phyloP scores from a whole-genome alignment of 2,329 filamentous ascomycete species.

The Trichoderma citrinoviride region DNA sequence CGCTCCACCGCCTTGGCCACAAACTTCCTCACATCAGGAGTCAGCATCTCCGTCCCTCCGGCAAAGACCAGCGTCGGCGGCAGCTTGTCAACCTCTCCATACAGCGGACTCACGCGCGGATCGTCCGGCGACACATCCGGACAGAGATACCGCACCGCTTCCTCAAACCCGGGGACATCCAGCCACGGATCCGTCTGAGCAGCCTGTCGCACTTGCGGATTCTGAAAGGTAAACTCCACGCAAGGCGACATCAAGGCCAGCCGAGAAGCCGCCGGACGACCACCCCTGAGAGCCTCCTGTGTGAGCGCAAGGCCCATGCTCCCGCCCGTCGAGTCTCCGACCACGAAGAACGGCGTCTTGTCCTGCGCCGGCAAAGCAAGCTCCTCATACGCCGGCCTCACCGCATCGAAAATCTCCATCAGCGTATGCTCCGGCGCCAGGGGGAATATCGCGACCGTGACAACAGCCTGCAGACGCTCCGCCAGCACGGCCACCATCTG shows the following conservation, averaged over 20 bases:
- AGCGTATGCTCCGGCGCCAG: constrained; percentile 34
- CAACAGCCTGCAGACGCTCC: constrained; percentile 32
- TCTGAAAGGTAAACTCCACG: constrained; percentile 32
- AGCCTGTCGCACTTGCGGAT: constrained; percentile 29
- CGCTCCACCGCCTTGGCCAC: constrained; percentile 29
- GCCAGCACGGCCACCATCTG: constrained; percentile 30
- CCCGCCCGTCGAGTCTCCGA: constrained; percentile 35
- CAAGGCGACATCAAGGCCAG: constrained; percentile 34
- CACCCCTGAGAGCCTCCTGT: constrained; percentile 30
- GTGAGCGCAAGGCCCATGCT: constrained; percentile 34
- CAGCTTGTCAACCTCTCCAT: constrained; percentile 30
- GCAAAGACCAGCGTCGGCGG: constrained; percentile 34
- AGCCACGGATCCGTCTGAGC: constrained; percentile 32
- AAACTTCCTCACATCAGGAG: constrained; percentile 32
- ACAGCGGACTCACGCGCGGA: constrained; percentile 32
- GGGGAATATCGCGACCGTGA: constrained; percentile 36
- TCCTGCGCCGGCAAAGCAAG: constrained; percentile 31
- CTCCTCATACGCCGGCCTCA: constrained; percentile 35
- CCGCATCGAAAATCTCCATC: constrained; percentile 34
- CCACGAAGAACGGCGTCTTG: constrained; percentile 31
- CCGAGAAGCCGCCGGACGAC: constrained; percentile 29
- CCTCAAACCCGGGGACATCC: constrained; percentile 30
- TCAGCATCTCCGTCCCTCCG: constrained; percentile 32
- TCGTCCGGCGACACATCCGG: constrained; percentile 30
- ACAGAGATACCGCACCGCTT: constrained; percentile 30